Evolutionary conservation across 768 basidiomycete genomes (phyloP).

Genomic region (Kockovaella imperatae): DNA sequence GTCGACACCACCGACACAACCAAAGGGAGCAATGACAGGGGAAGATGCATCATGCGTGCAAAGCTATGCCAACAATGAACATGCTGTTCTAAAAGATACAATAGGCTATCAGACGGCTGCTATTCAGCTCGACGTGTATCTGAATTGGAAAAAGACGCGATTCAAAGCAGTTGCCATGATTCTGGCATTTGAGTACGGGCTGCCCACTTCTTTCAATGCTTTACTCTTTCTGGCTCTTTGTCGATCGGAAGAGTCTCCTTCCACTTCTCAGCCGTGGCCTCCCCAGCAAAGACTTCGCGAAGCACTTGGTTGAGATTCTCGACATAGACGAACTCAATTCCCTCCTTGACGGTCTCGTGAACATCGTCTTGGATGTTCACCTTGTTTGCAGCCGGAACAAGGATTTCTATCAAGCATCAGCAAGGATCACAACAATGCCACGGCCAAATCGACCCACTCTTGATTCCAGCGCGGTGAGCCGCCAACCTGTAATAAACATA

Average conservation of each 20-base stretch:
- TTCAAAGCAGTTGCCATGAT: no score
- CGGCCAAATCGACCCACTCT: slow-evolving; percentile 49
- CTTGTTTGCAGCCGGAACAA: slow-evolving; percentile 59
- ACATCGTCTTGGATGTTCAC: slow-evolving; percentile 98
- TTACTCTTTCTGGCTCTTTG: slow-evolving; percentile 28
- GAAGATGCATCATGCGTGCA: no score
- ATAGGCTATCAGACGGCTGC: no score
- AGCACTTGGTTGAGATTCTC: slow-evolving; percentile 86
- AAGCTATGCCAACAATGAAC: no score
- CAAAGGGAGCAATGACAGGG: no score
- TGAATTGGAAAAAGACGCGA: no score
- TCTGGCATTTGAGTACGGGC: no score
- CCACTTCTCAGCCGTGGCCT: slow-evolving; percentile 58
- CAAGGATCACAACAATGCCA: slow-evolving; percentile 50
- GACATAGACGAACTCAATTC: slow-evolving; percentile 90
- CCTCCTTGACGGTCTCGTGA: slow-evolving; percentile 87
- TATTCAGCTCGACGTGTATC: no score
- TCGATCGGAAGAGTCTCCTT: slow-evolving; percentile 54
- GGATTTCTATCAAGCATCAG: slow-evolving; percentile 33
- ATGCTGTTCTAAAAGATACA: no score
- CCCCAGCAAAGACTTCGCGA: slow-evolving; percentile 70
- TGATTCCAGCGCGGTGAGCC: slow-evolving; percentile 93
- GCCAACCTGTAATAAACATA: slow-evolving; percentile 58
- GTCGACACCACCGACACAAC: no score
- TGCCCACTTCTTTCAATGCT: no score